These are phyloP conservation scores for Coleophoma crateriformis DNA, from an alignment of 2,329 filamentous ascomycete genomes.

Conservation along the genomic window DNA sequence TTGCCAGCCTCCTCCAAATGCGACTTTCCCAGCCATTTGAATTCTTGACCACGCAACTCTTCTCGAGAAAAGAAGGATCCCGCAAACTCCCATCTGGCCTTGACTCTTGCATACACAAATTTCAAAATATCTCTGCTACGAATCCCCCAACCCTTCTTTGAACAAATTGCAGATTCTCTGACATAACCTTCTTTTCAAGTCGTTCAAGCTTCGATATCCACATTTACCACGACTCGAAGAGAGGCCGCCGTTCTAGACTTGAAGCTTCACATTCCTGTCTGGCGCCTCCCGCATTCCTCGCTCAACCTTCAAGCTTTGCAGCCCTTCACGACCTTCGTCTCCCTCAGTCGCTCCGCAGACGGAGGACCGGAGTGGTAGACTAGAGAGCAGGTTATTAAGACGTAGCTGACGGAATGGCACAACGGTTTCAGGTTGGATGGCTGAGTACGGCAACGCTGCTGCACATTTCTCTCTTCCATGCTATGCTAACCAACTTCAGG, in stretches of 20 bases:
- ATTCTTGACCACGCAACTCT: too few relatives aligned
- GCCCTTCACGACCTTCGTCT: slow-evolving; percentile 25
- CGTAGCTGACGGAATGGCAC: slow-evolving; percentile 15
- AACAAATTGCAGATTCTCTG: not conserved
- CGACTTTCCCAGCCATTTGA: too few relatives aligned
- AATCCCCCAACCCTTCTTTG: not conserved
- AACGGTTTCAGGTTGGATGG: slow-evolving; percentile 24
- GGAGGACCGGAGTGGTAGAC: slow-evolving; percentile 25
- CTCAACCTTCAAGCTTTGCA: slow-evolving; percentile 16
- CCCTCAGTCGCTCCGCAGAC: slow-evolving; percentile 22
- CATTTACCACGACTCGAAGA: not conserved
- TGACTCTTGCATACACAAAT: not conserved
- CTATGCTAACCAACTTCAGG: slow-evolving; percentile 17
- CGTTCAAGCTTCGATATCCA: not conserved
- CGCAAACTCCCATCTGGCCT: slow-evolving; percentile 6
- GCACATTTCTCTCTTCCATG: not conserved
- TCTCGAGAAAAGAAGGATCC: not conserved
- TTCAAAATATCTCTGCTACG: not conserved
- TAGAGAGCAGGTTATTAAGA: slow-evolving; percentile 4
- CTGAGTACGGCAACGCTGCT: slow-evolving; percentile 20
- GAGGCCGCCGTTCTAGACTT: not conserved
- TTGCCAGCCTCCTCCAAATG: too few relatives aligned
- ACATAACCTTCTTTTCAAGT: not conserved
- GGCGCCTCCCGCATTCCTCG: slow-evolving; percentile 12
- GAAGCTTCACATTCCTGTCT: slow-evolving; percentile 7